Conservation (phyloP, 2,329 filamentous ascomycete species). For the Beauveria caledonica region DNA sequence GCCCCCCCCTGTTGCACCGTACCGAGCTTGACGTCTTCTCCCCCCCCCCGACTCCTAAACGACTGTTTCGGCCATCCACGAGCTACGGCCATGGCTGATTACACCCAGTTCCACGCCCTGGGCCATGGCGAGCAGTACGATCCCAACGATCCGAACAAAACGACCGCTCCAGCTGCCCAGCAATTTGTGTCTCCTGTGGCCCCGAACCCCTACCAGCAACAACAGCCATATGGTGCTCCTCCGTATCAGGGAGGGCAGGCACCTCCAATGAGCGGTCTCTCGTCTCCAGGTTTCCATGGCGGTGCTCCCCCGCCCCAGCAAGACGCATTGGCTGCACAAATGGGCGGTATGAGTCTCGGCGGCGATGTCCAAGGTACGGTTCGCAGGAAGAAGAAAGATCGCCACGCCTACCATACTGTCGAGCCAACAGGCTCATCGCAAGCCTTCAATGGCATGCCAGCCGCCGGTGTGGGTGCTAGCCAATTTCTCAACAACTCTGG, state of each 20-base stretch:
- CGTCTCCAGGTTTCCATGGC: constrained; percentile 19
- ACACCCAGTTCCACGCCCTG: constrained; percentile 47
- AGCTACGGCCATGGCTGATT: constrained; percentile 41
- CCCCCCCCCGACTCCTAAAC: neutral
- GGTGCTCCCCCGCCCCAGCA: constrained; percentile 32
- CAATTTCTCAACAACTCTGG: constrained; percentile 31
- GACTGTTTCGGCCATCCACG: neutral
- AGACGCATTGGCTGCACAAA: constrained; percentile 56
- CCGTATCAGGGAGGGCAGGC: constrained; percentile 31
- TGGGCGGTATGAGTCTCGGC: constrained; percentile 67
- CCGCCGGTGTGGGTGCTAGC: constrained; percentile 40
- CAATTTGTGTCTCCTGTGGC: constrained; percentile 50
- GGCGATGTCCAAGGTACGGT: constrained; percentile 38
- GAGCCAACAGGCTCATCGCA: constrained; percentile 63
- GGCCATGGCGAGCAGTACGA: constrained; percentile 48
- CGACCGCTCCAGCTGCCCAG: constrained; percentile 40
- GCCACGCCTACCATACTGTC: constrained; percentile 84
- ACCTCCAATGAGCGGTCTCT: constrained; percentile 21
- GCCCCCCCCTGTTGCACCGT: neutral
- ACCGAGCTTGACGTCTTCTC: neutral
- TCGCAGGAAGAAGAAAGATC: constrained; percentile 84
- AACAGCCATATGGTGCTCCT: constrained; percentile 32
- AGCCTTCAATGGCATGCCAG: constrained; percentile 60
- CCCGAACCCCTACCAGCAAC: constrained; percentile 46
- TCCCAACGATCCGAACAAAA: constrained; percentile 45